Percentiles rank a stretch among this genome's conserved stretches.
phyloP scores from a whole-genome alignment of 2,329 filamentous ascomycete species.

The Akanthomyces dipterigenus region DNA sequence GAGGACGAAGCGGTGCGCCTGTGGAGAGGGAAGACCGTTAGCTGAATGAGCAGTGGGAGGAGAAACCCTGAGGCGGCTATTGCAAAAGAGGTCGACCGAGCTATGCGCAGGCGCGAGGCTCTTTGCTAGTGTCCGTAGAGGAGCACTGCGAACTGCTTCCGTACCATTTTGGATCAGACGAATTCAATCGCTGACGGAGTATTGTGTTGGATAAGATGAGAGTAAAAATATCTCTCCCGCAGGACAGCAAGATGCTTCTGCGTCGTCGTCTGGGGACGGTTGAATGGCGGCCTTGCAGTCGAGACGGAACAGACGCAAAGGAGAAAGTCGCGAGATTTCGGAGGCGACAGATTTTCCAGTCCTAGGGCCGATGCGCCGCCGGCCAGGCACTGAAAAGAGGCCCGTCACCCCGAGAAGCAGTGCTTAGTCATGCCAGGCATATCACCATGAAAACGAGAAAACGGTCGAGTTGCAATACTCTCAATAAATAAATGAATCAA shows the following conservation, averaged over 20 bases:
- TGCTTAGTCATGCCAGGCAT: neutral
- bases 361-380: neutral
- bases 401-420: neutral
- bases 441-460: too few species aligned
- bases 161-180: slow-evolving; percentile 13
- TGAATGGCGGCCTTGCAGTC: neutral
- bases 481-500: too few species aligned
- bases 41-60: neutral
- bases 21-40: neutral
- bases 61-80: neutral
- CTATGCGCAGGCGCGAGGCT: neutral
- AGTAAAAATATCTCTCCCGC: neutral
- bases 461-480: too few species aligned
- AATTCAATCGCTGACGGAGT: slow-evolving; percentile 10
- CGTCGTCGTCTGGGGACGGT: neutral
- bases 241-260: slow-evolving; percentile 3
- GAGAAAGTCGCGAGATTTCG: slow-evolving; percentile 12
- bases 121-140: neutral
- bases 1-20: slow-evolving; percentile 88
- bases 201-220: neutral
- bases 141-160: neutral
- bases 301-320: neutral
- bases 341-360: slow-evolving; percentile 9
- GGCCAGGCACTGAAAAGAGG: neutral
- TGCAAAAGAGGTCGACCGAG: neutral